Conservation (phyloP, 805 yeast genomes). For the Vanderwaltozyma yarrowii region DNA sequence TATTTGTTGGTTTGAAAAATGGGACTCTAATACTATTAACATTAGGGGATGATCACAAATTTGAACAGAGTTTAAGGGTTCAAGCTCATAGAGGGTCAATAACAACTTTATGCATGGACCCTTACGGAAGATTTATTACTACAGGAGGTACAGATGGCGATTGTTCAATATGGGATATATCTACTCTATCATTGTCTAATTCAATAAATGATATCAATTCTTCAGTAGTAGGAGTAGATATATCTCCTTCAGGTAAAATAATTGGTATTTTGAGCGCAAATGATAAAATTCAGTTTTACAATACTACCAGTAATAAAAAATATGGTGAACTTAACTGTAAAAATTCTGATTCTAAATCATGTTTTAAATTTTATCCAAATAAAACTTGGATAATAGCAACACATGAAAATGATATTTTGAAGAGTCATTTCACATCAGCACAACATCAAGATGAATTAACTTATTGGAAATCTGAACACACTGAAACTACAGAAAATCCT, state of each 20-base stretch:
- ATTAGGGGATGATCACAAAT: constrained; percentile 2
- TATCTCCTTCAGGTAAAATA: constrained; percentile 17
- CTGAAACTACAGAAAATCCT: not conserved
- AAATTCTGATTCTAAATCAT: constrained; percentile 6
- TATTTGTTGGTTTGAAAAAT: constrained; percentile 38
- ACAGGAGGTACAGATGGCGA: constrained; percentile 37
- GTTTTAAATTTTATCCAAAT: constrained; percentile 20
- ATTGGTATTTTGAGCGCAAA: constrained; percentile 15
- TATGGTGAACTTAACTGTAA: constrained; percentile 2
- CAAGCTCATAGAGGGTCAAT: constrained; percentile 43
- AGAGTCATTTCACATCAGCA: constrained; percentile 7
- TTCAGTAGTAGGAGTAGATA: constrained; percentile 13
- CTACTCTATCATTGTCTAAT: constrained; percentile 10
- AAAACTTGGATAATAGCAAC: constrained; percentile 16
- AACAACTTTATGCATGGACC: constrained; percentile 39
- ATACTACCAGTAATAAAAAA: constrained; percentile 7
- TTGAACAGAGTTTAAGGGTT: constrained; percentile 12
- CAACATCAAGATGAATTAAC: constrained; percentile 6
- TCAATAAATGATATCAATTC: constrained; percentile 12
- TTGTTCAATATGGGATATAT: constrained; percentile 18
- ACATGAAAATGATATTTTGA: constrained; percentile 13
- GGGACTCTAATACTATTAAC: constrained; percentile 33
- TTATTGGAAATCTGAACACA: constrained; percentile 11
- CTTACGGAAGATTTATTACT: constrained; percentile 39
- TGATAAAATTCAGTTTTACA: constrained; percentile 12